Evolutionary conservation across 305 asterid species (phyloP).

Genomic region (Stenogyne calaminthoides): DNA sequence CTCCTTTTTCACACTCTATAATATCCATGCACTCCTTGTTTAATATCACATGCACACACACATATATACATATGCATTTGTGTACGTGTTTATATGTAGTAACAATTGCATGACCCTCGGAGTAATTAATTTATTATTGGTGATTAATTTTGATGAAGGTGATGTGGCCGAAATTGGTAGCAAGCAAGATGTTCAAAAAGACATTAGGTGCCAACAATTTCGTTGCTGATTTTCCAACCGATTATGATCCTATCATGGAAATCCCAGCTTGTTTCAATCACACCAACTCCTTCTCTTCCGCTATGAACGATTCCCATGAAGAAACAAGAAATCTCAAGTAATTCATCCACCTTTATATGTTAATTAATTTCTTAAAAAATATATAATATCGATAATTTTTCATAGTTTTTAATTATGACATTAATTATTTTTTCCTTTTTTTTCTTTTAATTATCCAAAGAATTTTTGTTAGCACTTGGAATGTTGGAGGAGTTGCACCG

Average conservation of each 20-base stretch:
- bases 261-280: slow-evolving; percentile 28
- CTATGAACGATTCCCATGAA: slow-evolving; percentile 19
- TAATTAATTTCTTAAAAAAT: neutral
- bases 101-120: no score
- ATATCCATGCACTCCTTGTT: neutral
- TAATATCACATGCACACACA: neutral
- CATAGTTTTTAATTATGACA: no score
- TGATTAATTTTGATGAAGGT: slow-evolving; percentile 35
- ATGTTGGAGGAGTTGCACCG: slow-evolving; percentile 62
- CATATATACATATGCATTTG: neutral
- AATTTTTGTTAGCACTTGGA: slow-evolving; percentile 69
- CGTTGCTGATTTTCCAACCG: slow-evolving; percentile 53
- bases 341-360: neutral
- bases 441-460: slow-evolving; percentile 20
- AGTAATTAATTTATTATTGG: neutral
- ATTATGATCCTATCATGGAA: slow-evolving; percentile 27
- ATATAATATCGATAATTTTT: no score
- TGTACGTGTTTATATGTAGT: no score
- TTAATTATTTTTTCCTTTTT: no score
- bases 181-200: slow-evolving; percentile 52
- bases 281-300: slow-evolving; percentile 27
- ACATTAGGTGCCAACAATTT: slow-evolving; percentile 53
- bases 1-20: neutral
- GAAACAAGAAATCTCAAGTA: slow-evolving; percentile 46
- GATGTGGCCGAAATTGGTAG: slow-evolving; percentile 70